phyloP scores from a whole-genome alignment of 345 rosid genomes.

The Capsella bursapastoris region DNA sequence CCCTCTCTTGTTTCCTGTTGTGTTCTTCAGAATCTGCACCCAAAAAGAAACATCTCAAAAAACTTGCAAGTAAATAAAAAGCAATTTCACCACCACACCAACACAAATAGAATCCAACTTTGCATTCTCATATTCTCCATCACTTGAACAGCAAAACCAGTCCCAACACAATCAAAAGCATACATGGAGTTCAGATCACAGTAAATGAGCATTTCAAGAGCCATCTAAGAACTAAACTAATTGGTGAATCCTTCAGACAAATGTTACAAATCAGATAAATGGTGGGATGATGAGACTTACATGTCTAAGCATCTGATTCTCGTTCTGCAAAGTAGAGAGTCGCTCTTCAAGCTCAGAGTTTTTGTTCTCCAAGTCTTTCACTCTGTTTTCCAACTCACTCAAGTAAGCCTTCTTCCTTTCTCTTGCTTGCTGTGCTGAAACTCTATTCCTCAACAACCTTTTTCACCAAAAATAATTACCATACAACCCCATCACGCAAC shows the following conservation, averaged over 20 bases:
- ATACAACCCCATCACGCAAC: slow-evolving; percentile 31
- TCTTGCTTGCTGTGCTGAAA: slow-evolving; percentile 99
- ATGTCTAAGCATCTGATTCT: slow-evolving; percentile 87
- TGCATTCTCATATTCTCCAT: not conserved
- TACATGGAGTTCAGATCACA: not conserved
- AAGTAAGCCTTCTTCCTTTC: slow-evolving; percentile 96
- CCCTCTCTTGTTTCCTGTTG: slow-evolving; percentile 84
- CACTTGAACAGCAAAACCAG: not conserved
- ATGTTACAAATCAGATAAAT: not conserved
- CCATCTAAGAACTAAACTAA: not conserved
- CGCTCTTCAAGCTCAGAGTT: slow-evolving; percentile 94
- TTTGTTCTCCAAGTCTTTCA: slow-evolving; percentile 82
- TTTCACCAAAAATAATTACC: slow-evolving; percentile 1
- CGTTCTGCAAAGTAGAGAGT: slow-evolving; percentile 90
- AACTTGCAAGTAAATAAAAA: not conserved
- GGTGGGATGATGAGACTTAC: too few species aligned
- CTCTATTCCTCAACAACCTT: slow-evolving; percentile 99
- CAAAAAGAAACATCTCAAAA: not conserved
- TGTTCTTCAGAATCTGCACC: slow-evolving; percentile 88
- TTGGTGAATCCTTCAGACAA: not conserved
- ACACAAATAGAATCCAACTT: not conserved
- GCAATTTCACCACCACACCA: not conserved
- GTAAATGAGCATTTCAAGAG: not conserved
- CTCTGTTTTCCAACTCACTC: slow-evolving; percentile 76
- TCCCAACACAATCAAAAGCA: not conserved